Evolutionary conservation across 495 filamentous ascomycete species (phyloP), one percentile per base, ranked within the genome.

Genomic region (Letharia lupina): DNA sequence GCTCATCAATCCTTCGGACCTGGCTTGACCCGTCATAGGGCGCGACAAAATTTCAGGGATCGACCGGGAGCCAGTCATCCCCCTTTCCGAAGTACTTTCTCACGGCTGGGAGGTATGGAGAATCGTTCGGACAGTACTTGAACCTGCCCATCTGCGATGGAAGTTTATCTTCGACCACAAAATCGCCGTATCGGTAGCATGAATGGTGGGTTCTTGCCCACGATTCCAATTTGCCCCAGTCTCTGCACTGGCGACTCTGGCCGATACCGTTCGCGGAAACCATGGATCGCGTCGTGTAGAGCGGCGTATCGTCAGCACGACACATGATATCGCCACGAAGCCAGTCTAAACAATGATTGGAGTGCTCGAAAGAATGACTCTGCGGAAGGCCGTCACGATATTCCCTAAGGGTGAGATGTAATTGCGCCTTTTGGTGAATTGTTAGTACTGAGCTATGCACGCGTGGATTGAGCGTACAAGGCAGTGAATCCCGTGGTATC

Each of bases 231-330:
- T 59, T 64, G 47, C 67, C 60, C 69, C 73, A 75, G 61, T 48
- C 61, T 9, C 73, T 67, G 61, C 73, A 75, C 42, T 70, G 67
- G 1, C 70, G 69, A 2, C 58, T 37, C 59, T 75, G 73, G 52
- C 56, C 68, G 4, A 62, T 39, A 16, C 62, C 62, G 23, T 47
- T 69, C 52, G 23, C 50, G 45, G n/a, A 15, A 18, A 13, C 35
- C 15, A 66, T 42, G 18, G 45, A 41, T n/a, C 47, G 61, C 2
- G 67, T 63, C 28, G 61, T 68, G 10, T 66, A 65, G n/a, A 67
- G 70, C 10, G 71, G 71, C 31, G 72, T 74, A 60, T 75, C 74
- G 59, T 76, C 74, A 33, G 74, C 74, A 31, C 72, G 50, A 52
- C 74, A 76, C n/a, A 71, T 54, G 20, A 65, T 60, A 37, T 74